phyloP scores from a whole-genome alignment of 495 filamentous ascomycete genomes.

The Xylaria cubensis region DNA sequence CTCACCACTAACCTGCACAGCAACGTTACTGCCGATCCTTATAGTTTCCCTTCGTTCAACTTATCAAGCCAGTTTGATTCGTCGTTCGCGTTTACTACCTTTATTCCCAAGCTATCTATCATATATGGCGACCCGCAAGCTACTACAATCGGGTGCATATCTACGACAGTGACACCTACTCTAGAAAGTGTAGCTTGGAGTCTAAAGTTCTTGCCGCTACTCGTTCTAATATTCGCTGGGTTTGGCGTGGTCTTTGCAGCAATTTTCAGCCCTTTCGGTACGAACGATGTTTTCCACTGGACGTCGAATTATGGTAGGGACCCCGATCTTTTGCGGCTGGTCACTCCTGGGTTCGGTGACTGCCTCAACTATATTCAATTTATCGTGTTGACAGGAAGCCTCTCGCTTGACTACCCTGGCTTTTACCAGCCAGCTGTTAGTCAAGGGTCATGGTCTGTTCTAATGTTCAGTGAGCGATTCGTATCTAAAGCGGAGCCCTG shows the following conservation, averaged over 20 bases:
- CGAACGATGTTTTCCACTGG: slow-evolving; percentile 87
- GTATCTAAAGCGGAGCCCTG: slow-evolving; percentile 69
- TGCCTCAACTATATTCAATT: slow-evolving; percentile 98
- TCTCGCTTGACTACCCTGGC: slow-evolving; percentile 89
- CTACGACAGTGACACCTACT: slow-evolving; percentile 80
- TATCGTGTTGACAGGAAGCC: slow-evolving; percentile 81
- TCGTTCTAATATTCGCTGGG: slow-evolving; percentile 79
- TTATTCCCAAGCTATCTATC: slow-evolving; percentile 72
- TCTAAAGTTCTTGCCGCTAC: slow-evolving; percentile 79
- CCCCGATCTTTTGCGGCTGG: slow-evolving; percentile 85
- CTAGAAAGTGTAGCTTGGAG: slow-evolving; percentile 67
- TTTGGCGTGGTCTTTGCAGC: slow-evolving; percentile 81
- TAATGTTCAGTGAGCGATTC: slow-evolving; percentile 95
- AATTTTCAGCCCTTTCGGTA: slow-evolving; percentile 93
- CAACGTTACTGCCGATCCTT: slow-evolving; percentile 35
- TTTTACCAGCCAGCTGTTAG: slow-evolving; percentile 93
- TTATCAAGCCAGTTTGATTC: slow-evolving; percentile 78
- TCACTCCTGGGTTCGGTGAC: slow-evolving; percentile 96
- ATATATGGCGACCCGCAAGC: slow-evolving; percentile 71
- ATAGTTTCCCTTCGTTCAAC: slow-evolving; percentile 72
- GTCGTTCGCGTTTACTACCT: slow-evolving; percentile 82
- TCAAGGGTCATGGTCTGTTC: slow-evolving; percentile 80
- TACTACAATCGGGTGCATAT: slow-evolving; percentile 78
- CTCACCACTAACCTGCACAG: slow-evolving; percentile 14
- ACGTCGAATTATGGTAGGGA: slow-evolving; percentile 96